Evolutionary conservation across 2,329 filamentous ascomycete species (phyloP), one percentile per base, ranked within the genome.

Genomic region (Aspergillus chevalieri): DNA sequence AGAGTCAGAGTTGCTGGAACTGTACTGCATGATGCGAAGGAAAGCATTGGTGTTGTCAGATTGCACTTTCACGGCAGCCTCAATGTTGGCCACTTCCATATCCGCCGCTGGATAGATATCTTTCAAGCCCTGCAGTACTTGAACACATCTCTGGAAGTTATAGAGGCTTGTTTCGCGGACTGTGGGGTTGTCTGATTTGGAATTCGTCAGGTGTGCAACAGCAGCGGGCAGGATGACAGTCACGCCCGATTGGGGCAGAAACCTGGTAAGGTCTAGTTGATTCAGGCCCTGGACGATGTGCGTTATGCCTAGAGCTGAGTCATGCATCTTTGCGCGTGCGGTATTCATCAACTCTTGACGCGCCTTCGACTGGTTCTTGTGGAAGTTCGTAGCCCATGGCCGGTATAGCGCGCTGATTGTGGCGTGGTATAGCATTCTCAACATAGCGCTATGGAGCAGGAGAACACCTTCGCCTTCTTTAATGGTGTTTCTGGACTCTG

Each of bases 361-460:
- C 44, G 53, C 57, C 59, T 55, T 72, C 57, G 46, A 65, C 55
- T 51, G 82, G 77, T 65, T 59, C 42, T 62, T 65, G 6, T 56
- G 55, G 14, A 81, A 79, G 0, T 85, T 86, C 38, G 92, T 75
- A 52, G 94, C 89, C 59, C 92, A 89, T 2, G 90, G 90, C 21
- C 90, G 82, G 66, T 95, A 88, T 9, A 95, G 77, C 1, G 89
- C 89, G 43, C 89, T 93, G n/a, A 92, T 78, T 1, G 89, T 93
- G 1, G 89, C 92, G 68, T 89, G 89, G 67, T 91, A 95, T 0
- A 93, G 83, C 86, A 95, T 92, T 67, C 93, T 87, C 24, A 95
- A 74, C 46, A 95, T 78, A n/a, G 86, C 87, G 36, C 87, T 80
- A 62, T 94, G 88, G 1, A 95, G 69, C 44, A 79, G 72, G 6